Percentiles rank a stretch among this genome's conserved stretches.
These are phyloP conservation scores for Didymella glomerata DNA, from an alignment of 2,329 filamentous ascomycete species.

Conservation along the genomic window DNA sequence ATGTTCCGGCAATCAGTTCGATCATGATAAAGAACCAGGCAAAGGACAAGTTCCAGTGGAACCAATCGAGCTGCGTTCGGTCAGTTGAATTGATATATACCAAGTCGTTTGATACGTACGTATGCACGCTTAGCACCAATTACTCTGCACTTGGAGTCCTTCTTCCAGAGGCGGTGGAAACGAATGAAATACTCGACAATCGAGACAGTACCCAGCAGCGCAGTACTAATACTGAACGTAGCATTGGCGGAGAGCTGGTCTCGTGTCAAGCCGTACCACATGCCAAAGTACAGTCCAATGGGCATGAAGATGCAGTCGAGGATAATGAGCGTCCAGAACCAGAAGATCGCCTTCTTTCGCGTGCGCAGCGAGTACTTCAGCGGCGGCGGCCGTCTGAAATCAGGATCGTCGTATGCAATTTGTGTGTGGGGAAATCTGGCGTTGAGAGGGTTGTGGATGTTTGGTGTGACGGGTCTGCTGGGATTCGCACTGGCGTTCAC, in stretches of 20 bases:
- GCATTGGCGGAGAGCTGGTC: conserved; percentile 58
- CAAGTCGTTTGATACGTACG: conserved; percentile 29
- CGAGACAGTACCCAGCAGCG: conserved; percentile 61
- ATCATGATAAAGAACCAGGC: conserved; percentile 66
- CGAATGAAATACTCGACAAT: conserved; percentile 64
- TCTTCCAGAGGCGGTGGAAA: conserved; percentile 60
- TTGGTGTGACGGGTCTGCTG: conserved; percentile 43
- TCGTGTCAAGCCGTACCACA: conserved; percentile 64
- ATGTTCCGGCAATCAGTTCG: conserved; percentile 62
- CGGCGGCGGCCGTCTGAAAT: conserved; percentile 57
- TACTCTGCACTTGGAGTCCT: conserved; percentile 62
- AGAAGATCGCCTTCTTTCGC: conserved; percentile 63
- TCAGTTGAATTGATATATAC: not conserved
- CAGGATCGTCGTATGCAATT: conserved; percentile 51
- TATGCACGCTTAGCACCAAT: conserved; percentile 57
- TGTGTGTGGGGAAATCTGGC: conserved; percentile 53
- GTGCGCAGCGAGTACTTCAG: conserved; percentile 65
- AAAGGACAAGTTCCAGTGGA: conserved; percentile 65
- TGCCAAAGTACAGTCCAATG: conserved; percentile 66
- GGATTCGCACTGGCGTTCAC: conserved; percentile 31
- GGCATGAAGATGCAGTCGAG: conserved; percentile 67
- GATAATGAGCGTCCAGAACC: conserved; percentile 68
- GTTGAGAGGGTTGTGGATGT: conserved; percentile 30
- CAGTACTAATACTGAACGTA: conserved; percentile 64
- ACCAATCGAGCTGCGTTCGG: conserved; percentile 61